Conservation (phyloP, 2,329 filamentous ascomycete species). For the Aspergillus sp. region DNA sequence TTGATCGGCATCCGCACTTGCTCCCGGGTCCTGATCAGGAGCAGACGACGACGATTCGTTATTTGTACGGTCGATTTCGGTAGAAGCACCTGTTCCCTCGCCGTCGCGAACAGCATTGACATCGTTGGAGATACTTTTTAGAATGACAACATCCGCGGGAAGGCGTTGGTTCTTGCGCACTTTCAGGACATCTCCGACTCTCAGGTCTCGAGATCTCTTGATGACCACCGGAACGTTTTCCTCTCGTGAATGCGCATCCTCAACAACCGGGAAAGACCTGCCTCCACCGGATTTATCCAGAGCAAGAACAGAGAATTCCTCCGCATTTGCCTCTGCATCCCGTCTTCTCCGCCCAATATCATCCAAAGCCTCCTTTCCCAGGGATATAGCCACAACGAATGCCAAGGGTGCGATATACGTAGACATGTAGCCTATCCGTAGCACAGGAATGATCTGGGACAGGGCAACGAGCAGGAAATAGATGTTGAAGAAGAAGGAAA, state of each 20-base stretch:
- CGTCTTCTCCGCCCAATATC: slow-evolving; percentile 83
- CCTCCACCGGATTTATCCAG: slow-evolving; percentile 54
- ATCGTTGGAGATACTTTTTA: slow-evolving; percentile 74
- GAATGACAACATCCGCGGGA: slow-evolving; percentile 88
- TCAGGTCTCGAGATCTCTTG: slow-evolving; percentile 83
- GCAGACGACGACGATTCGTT: slow-evolving; percentile 18
- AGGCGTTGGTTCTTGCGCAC: slow-evolving; percentile 89
- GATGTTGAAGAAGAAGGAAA: slow-evolving; percentile 99
- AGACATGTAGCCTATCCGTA: slow-evolving; percentile 90
- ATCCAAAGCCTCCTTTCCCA: slow-evolving; percentile 94
- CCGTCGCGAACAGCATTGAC: slow-evolving; percentile 30
- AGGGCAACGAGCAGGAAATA: slow-evolving; percentile 95
- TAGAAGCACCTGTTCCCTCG: slow-evolving; percentile 23
- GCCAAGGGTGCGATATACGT: slow-evolving; percentile 91
- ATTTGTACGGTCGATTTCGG: slow-evolving; percentile 26
- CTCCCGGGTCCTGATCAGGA: slow-evolving; percentile 13
- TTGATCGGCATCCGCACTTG: slow-evolving; percentile 23
- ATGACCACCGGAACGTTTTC: slow-evolving; percentile 62
- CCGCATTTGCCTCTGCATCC: slow-evolving; percentile 92
- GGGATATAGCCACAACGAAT: slow-evolving; percentile 87
- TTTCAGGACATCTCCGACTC: slow-evolving; percentile 93
- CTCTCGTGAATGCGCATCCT: slow-evolving; percentile 14
- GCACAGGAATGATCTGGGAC: slow-evolving; percentile 84
- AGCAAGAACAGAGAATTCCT: slow-evolving; percentile 75
- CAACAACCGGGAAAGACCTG: slow-evolving; percentile 5